phyloP scores from a whole-genome alignment of 176 grass and related monocot species.

The Oryza brachyantha region DNA sequence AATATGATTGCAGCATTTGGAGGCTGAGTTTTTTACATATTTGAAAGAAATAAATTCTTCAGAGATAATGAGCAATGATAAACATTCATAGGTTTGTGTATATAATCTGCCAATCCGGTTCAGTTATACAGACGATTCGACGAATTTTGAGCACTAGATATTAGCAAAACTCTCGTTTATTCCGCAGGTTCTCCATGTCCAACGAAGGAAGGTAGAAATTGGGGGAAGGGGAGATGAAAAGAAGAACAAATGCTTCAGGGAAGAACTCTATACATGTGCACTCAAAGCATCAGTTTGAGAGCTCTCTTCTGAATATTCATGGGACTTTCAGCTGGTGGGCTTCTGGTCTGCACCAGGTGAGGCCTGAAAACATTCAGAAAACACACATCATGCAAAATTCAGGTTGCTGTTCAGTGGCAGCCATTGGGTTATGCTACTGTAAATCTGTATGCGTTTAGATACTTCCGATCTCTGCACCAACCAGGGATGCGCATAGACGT shows the following conservation, averaged over 20 bases:
- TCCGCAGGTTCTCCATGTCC: constrained; percentile 22
- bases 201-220: constrained; percentile 36
- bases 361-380: constrained; percentile 37
- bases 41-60: background rate
- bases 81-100: constrained; percentile 25
- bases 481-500: too few species aligned
- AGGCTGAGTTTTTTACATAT: background rate
- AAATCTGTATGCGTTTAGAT: background rate
- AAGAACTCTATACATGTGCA: constrained; percentile 78
- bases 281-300: constrained; percentile 35
- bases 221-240: constrained; percentile 8
- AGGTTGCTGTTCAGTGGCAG: background rate
- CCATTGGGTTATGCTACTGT: constrained; percentile 4
- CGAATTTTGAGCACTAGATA: constrained; percentile 43
- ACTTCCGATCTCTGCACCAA: too few species aligned
- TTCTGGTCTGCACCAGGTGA: constrained; percentile 79
- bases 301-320: constrained; percentile 27
- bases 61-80: constrained; percentile 21
- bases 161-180: constrained; percentile 54
- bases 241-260: constrained; percentile 34
- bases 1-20: background rate
- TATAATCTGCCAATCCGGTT: constrained; percentile 17
- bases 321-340: constrained; percentile 52
- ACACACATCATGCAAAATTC: background rate
- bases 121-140: constrained; percentile 49